Percentiles rank a stretch among this genome's conserved stretches.
These are phyloP conservation scores for Colletotrichum lupini DNA, from an alignment of 2,329 filamentous ascomycete genomes.

Conservation along the genomic window DNA sequence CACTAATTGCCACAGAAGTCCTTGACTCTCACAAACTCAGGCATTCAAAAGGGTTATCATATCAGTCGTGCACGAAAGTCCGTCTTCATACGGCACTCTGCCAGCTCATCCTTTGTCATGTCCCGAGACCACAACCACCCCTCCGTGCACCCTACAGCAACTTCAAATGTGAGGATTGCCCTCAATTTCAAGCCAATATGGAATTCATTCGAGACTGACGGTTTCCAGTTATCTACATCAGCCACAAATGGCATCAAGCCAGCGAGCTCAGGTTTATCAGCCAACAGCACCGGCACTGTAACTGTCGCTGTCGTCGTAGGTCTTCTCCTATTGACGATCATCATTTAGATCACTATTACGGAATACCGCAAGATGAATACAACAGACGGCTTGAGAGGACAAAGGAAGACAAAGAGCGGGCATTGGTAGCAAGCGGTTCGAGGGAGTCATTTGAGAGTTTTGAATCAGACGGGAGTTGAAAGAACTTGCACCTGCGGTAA, in stretches of 20 bases:
- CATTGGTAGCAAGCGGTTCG: background rate
- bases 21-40: background rate
- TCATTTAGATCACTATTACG: background rate
- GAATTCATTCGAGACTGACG: background rate
- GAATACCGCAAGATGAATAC: slow-evolving; percentile 18
- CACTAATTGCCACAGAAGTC: background rate
- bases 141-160: background rate
- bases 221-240: background rate
- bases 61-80: background rate
- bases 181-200: too few relatives aligned
- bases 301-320: slow-evolving; percentile 7
- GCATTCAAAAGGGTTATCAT: background rate
- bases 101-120: background rate
- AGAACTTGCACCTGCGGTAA: background rate
- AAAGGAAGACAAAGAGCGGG: background rate
- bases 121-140: background rate
- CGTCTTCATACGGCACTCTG: background rate
- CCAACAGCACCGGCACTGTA: background rate
- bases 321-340: background rate
- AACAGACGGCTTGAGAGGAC: background rate
- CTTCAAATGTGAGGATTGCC: background rate
- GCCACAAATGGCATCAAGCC: background rate
- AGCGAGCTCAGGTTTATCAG: background rate
- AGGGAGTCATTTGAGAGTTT: slow-evolving; percentile 4
- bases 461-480: slow-evolving; percentile 13